Base-by-base conservation (phyloP, 106 monocot genomes). In the Hemerocallis citrina region DNA sequence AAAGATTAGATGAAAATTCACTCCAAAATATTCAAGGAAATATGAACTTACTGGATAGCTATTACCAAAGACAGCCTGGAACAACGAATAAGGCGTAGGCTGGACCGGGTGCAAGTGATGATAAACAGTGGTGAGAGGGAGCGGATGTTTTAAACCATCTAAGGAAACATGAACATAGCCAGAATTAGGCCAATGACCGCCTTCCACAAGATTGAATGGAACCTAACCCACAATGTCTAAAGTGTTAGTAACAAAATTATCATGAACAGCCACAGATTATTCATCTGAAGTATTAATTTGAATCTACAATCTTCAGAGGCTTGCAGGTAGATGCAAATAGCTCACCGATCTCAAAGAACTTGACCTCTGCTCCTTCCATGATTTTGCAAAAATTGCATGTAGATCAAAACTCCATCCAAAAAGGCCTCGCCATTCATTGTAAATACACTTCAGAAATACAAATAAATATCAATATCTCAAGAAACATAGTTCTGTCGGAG, bases 321-420 rank as follows among this genome's bases (percentile, higher is more conserved):
- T 51, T 72, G 21, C 25, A 58, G 37, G 37, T 19, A 61, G 16
- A n/a, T 11, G 19, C 22, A 24, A 61, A 55, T 64, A 29, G 30
- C 65, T 65, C 67, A 96, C 96, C 49, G 81, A 74, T 88, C 77
- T 78, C 49, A 75, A 33, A 3, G 84, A 84, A 37, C 48, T 88
- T 34, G 79, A 77, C 30, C 61, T 68, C 41, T 79, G 91, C 28
- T 88, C 87, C 56, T 82, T 98, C 69, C 74, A 79, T 32, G 84
- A 76, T 74, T 72, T 98, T 23, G 58, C 55, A 39, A 98, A 69
- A 13, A 92, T 66, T 46, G 87, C 62, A 69, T 71, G 84, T 44
- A 98, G 79, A 73, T 88, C 96, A 57, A 88, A 74, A 33, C 72
- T 85, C 91, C 86, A 85, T 27, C 87, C 87, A 65, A 91, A 82